These are phyloP conservation scores for Lachnellula cervina DNA, from an alignment of 2,329 filamentous ascomycete genomes.

Conservation along the genomic window DNA sequence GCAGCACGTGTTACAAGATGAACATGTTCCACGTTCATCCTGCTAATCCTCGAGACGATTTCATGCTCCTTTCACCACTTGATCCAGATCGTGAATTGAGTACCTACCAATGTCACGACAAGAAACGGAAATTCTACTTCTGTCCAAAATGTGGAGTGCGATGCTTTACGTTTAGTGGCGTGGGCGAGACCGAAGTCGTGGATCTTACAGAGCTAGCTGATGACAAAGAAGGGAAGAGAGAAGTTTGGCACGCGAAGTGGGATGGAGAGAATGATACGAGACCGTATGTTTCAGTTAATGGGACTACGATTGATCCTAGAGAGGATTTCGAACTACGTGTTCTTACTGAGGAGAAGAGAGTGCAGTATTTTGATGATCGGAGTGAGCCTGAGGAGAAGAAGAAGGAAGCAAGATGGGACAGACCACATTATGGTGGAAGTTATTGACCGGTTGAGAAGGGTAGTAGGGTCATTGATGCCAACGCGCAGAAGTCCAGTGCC, in stretches of 20 bases:
- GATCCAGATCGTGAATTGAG: constrained; percentile 37
- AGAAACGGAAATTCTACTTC: constrained; percentile 38
- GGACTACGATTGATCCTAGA: constrained; percentile 25
- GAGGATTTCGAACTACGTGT: constrained; percentile 28
- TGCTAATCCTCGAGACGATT: constrained; percentile 35
- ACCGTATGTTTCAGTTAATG: constrained; percentile 28
- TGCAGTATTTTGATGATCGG: constrained; percentile 27
- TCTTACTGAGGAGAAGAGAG: constrained; percentile 28
- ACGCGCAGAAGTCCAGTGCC: no score
- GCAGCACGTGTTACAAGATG: constrained; percentile 42
- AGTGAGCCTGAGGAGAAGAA: constrained; percentile 24
- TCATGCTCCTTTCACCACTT: constrained; percentile 40
- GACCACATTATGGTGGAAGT: constrained; percentile 26
- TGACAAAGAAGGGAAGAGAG: constrained; percentile 24
- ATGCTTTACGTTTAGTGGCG: constrained; percentile 37
- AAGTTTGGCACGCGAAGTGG: constrained; percentile 27
- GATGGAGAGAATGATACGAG: constrained; percentile 23
- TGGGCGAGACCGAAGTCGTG: constrained; percentile 28
- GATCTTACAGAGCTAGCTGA: constrained; percentile 22
- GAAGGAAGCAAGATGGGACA: constrained; percentile 24
- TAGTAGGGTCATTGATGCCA: background rate
- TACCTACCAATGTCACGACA: constrained; percentile 34
- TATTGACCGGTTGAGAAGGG: constrained; percentile 23
- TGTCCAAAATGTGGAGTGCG: constrained; percentile 42
- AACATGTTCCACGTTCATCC: constrained; percentile 41